These are phyloP conservation scores for Penicillium sp. DNA, from an alignment of 2,329 filamentous ascomycete species.

Conservation along the genomic window DNA sequence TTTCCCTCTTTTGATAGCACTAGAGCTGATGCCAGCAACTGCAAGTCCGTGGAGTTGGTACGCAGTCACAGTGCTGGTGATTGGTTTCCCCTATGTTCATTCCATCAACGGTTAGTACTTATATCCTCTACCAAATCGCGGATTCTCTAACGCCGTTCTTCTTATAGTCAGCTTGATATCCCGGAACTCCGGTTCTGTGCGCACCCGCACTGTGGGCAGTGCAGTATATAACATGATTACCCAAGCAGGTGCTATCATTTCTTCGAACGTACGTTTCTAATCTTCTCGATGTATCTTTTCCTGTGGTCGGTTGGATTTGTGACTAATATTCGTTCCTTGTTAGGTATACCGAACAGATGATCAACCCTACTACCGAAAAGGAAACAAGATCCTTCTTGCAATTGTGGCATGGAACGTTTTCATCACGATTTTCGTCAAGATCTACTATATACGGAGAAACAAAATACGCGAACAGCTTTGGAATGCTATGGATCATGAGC, in stretches of 20 bases:
- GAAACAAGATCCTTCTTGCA: slow-evolving; percentile 54
- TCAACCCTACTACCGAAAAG: slow-evolving; percentile 53
- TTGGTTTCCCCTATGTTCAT: slow-evolving; percentile 55
- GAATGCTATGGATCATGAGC: slow-evolving; percentile 46
- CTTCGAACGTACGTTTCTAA: slow-evolving; percentile 25
- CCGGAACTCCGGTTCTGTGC: slow-evolving; percentile 30
- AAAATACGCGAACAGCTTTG: slow-evolving; percentile 50
- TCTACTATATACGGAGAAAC: slow-evolving; percentile 45
- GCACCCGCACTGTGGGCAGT: slow-evolving; percentile 30
- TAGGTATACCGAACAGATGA: slow-evolving; percentile 54
- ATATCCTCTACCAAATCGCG: background rate
- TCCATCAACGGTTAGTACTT: slow-evolving; percentile 40
- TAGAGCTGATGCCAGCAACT: slow-evolving; percentile 46
- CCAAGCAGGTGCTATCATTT: slow-evolving; percentile 30
- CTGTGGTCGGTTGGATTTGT: too few species aligned
- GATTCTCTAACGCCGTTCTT: background rate
- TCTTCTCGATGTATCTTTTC: background rate
- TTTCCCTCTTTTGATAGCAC: slow-evolving; percentile 50
- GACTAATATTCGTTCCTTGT: background rate
- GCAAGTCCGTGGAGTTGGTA: slow-evolving; percentile 52
- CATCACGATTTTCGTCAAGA: slow-evolving; percentile 47
- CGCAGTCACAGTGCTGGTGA: slow-evolving; percentile 34
- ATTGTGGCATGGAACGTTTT: slow-evolving; percentile 50
- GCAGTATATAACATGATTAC: slow-evolving; percentile 38
- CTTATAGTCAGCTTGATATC: slow-evolving; percentile 19